These are phyloP conservation scores for Arthrinium puccinioides DNA, from an alignment of 2,329 filamentous ascomycete species.

Conservation along the genomic window DNA sequence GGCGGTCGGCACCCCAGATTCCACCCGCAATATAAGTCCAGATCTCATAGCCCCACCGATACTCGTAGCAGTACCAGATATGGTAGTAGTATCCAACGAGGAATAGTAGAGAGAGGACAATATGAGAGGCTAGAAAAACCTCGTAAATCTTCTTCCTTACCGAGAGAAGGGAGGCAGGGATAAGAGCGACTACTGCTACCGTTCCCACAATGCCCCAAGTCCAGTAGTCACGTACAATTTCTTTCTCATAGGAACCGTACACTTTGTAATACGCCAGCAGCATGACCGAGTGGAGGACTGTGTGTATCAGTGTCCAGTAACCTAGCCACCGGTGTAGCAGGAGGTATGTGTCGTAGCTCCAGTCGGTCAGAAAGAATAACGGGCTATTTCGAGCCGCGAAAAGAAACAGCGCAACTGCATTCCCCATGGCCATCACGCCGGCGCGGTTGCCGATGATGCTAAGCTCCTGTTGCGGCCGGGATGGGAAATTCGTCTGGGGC, in stretches of 20 bases:
- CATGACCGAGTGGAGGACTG: conserved; percentile 24
- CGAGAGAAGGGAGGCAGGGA: not conserved
- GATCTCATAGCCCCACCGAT: not conserved
- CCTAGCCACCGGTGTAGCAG: conserved; percentile 29
- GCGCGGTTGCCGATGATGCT: conserved; percentile 15
- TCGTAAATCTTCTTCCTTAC: not conserved
- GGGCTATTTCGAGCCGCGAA: conserved; percentile 27
- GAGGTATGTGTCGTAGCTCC: conserved; percentile 28
- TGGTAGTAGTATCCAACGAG: not conserved
- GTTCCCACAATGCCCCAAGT: conserved; percentile 18
- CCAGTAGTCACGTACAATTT: conserved; percentile 17
- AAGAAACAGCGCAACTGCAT: conserved; percentile 23
- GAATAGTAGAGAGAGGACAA: not conserved
- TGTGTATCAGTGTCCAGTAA: conserved; percentile 14
- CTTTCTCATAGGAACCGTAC: conserved; percentile 4
- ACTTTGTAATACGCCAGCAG: conserved; percentile 19
- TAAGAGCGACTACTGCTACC: not conserved
- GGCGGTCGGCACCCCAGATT: not conserved
- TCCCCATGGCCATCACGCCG: conserved; percentile 25
- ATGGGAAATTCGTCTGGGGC: conserved; percentile 1
- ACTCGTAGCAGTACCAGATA: not conserved
- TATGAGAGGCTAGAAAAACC: not conserved
- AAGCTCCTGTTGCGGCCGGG: conserved; percentile 4
- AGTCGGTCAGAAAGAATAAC: conserved; percentile 26
- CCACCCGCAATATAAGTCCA: not conserved